A percentile compares a stretch with the other conserved stretches of the same genome.
Evolutionary conservation across 1,284 basidiomycete species (phyloP).

Genomic region (Boletellus dicymbophilus): DNA sequence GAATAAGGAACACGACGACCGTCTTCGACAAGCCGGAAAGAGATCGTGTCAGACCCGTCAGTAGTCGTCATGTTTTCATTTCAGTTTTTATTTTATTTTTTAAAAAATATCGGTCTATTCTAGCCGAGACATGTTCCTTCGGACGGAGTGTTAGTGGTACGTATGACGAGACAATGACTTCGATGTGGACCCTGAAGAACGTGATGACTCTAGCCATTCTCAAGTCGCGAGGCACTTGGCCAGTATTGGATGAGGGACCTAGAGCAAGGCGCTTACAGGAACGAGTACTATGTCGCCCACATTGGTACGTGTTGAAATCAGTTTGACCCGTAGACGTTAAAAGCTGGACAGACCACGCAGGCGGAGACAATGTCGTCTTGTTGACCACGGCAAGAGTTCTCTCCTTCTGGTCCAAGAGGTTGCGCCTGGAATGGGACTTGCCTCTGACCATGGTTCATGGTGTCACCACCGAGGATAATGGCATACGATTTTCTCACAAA

Average conservation of each 20-base stretch:
- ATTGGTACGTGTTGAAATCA: constrained; percentile 57
- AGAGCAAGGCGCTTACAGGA: constrained; percentile 82
- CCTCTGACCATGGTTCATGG: constrained; percentile 87
- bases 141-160: constrained; percentile 84
- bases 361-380: constrained; percentile 83
- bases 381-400: constrained; percentile 81
- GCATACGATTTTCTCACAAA: constrained; percentile 85
- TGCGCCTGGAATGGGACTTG: constrained; percentile 92
- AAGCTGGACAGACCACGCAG: constrained; percentile 61
- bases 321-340: constrained; percentile 11
- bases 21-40: constrained; percentile 94
- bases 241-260: constrained; percentile 97
- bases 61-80: constrained; percentile 21
- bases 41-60: constrained; percentile 83
- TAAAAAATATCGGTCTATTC: not conserved
- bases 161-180: constrained; percentile 27
- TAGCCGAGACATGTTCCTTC: constrained; percentile 85
- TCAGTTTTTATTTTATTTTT: not conserved
- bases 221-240: constrained; percentile 87
- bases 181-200: constrained; percentile 4
- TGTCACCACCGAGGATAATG: constrained; percentile 87
- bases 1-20: constrained; percentile 96
- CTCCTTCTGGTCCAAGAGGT: constrained; percentile 84
- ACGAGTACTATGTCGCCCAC: constrained; percentile 91
- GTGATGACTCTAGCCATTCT: constrained; percentile 67